Percentiles rank a stretch among this genome's conserved stretches.
Evolutionary conservation across 2,329 filamentous ascomycete species (phyloP).

Genomic region (Talaromyces sp.): DNA sequence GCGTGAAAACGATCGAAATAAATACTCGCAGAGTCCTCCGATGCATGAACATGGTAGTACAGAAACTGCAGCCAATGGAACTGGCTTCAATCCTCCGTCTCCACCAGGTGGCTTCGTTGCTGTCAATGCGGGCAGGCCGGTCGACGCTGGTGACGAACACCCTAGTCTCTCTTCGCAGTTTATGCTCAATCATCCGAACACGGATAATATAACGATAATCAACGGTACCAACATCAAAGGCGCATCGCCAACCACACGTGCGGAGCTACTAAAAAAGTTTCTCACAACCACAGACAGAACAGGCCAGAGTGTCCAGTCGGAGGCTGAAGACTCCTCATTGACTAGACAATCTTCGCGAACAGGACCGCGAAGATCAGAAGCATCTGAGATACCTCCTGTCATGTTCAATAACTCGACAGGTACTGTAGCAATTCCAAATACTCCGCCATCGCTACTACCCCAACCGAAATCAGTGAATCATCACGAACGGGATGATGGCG

Average conservation of each 20-base stretch:
- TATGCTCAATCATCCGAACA: conserved; percentile 41
- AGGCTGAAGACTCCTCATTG: conserved; percentile 25
- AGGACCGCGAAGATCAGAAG: conserved; percentile 33
- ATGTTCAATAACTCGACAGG: conserved; percentile 35
- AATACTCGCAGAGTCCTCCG: conserved; percentile 34
- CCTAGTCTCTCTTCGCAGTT: conserved; percentile 34
- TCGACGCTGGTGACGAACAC: conserved; percentile 35
- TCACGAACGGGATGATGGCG: conserved; percentile 55
- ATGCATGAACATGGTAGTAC: conserved; percentile 35
- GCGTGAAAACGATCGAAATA: conserved; percentile 47
- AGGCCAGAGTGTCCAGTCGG: conserved; percentile 34
- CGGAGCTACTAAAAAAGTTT: conserved; percentile 62
- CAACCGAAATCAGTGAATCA: conserved; percentile 44
- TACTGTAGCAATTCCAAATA: conserved; percentile 55
- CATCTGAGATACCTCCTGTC: conserved; percentile 28
- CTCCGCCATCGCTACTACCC: conserved; percentile 52
- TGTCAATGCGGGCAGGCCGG: conserved; percentile 49
- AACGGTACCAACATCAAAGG: conserved; percentile 50
- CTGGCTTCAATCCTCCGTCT: conserved; percentile 38
- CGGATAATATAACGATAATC: conserved; percentile 48
- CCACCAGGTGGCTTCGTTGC: conserved; percentile 56
- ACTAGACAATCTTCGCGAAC: conserved; percentile 29
- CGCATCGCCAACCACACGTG: conserved; percentile 55
- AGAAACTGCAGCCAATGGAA: conserved; percentile 27
- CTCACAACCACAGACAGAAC: conserved; percentile 58